Evolutionary conservation across 768 basidiomycete genomes (phyloP).

Genomic region (Guyanaporus albipodus): DNA sequence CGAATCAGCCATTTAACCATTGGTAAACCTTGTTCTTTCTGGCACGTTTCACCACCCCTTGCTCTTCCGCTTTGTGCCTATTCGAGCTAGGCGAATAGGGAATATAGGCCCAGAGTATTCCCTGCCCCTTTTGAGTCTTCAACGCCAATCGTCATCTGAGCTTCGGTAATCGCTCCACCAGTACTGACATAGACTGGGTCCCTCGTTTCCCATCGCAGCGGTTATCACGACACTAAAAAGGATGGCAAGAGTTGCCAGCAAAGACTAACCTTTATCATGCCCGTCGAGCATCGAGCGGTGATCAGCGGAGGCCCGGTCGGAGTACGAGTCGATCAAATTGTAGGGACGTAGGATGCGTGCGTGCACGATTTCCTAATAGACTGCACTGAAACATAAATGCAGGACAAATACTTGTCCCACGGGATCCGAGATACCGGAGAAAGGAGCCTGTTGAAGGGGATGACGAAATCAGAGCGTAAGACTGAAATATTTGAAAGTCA

Average conservation of each 20-base stretch:
- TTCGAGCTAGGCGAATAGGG: neutral
- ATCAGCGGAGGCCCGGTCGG: neutral
- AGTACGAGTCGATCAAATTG: neutral
- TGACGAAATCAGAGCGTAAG: neutral
- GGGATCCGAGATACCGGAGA: too few species aligned
- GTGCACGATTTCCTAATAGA: neutral
- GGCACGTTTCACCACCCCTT: conserved; percentile 4
- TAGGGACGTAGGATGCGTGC: too few species aligned
- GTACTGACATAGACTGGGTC: neutral
- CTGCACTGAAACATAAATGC: neutral
- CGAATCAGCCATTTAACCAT: neutral
- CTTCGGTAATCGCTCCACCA: conserved; percentile 5
- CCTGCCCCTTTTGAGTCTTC: neutral
- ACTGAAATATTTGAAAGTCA: too few species aligned
- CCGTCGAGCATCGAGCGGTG: neutral
- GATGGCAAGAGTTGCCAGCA: too few species aligned
- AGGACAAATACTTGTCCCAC: neutral
- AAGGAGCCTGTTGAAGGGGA: too few species aligned
- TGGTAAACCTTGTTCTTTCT: neutral
- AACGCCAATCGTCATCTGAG: neutral
- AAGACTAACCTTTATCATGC: too few species aligned
- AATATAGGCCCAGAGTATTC: neutral
- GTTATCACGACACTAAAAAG: neutral
- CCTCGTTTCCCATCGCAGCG: neutral
- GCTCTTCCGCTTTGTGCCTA: neutral